Percentiles rank a stretch among this genome's conserved stretches.
These are phyloP conservation scores for Aphanoascus verrucosus DNA, from an alignment of 2,329 filamentous ascomycete genomes.

Conservation along the genomic window DNA sequence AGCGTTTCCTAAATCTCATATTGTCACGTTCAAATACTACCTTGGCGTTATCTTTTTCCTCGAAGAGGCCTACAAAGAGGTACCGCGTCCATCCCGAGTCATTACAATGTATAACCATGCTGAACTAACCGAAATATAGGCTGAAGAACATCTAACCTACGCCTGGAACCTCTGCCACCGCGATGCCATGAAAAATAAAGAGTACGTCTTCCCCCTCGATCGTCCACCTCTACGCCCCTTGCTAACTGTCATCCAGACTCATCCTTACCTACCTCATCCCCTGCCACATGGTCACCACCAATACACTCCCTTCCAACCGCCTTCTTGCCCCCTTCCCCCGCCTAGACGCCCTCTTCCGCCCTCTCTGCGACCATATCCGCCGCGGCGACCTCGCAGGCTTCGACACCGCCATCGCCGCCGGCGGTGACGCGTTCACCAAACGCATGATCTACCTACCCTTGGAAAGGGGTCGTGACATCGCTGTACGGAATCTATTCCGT, in stretches of 20 bases:
- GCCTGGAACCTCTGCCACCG: slow-evolving; percentile 76
- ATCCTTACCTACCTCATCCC: slow-evolving; percentile 94
- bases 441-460: slow-evolving; percentile 88
- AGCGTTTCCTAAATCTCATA: slow-evolving; percentile 75
- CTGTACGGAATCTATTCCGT: slow-evolving; percentile 78
- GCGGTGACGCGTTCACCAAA: slow-evolving; percentile 88
- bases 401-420: slow-evolving; percentile 65
- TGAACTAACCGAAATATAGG: slow-evolving; percentile 37
- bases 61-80: slow-evolving; percentile 81
- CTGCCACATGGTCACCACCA: slow-evolving; percentile 77
- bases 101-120: neutral
- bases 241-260: slow-evolving; percentile 44
- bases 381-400: slow-evolving; percentile 73
- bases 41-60: slow-evolving; percentile 86
- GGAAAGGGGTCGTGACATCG: slow-evolving; percentile 83
- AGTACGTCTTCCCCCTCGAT: slow-evolving; percentile 49
- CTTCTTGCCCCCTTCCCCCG: slow-evolving; percentile 66
- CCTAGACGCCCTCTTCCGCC: slow-evolving; percentile 66
- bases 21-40: slow-evolving; percentile 95
- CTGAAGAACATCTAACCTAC: slow-evolving; percentile 66
- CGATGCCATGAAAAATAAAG: slow-evolving; percentile 61
- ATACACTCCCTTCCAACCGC: slow-evolving; percentile 63
- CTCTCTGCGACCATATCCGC: slow-evolving; percentile 68
- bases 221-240: neutral
- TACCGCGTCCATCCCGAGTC: slow-evolving; percentile 27